Evolutionary conservation across 2,329 filamentous ascomycete species (phyloP).

Genomic region (Arthrinium phaeospermum): DNA sequence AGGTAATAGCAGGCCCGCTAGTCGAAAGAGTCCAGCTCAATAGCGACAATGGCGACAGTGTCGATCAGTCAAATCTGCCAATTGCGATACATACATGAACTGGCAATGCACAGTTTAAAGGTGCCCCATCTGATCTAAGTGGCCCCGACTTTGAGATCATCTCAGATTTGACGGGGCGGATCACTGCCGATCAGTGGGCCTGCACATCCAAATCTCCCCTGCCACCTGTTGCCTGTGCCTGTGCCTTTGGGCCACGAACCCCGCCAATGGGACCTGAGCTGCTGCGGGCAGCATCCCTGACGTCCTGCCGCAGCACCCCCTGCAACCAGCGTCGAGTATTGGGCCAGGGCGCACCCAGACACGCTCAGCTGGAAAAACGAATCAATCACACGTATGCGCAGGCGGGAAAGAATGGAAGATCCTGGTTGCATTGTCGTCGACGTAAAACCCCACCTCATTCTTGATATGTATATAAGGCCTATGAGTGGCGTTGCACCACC

Average conservation of each 20-base stretch:
- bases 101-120: neutral
- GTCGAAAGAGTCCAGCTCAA: neutral
- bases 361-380: neutral
- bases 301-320: neutral
- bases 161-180: slow-evolving; percentile 2
- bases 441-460: neutral
- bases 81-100: slow-evolving; percentile 17
- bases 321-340: neutral
- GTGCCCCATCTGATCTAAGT: neutral
- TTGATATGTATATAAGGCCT: neutral
- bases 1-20: neutral
- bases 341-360: neutral
- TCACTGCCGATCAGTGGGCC: slow-evolving; percentile 10
- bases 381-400: neutral
- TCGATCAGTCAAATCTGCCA: slow-evolving; percentile 10
- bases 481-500: neutral
- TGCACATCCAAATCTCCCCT: slow-evolving; percentile 3
- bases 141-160: neutral
- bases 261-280: neutral
- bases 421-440: neutral
- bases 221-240: too few species aligned
- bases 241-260: neutral
- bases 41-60: neutral
- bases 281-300: neutral
- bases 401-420: too few species aligned